These are phyloP conservation scores for Pseudozyma thailandica DNA, from an alignment of 1,284 basidiomycete species.

Conservation along the genomic window DNA sequence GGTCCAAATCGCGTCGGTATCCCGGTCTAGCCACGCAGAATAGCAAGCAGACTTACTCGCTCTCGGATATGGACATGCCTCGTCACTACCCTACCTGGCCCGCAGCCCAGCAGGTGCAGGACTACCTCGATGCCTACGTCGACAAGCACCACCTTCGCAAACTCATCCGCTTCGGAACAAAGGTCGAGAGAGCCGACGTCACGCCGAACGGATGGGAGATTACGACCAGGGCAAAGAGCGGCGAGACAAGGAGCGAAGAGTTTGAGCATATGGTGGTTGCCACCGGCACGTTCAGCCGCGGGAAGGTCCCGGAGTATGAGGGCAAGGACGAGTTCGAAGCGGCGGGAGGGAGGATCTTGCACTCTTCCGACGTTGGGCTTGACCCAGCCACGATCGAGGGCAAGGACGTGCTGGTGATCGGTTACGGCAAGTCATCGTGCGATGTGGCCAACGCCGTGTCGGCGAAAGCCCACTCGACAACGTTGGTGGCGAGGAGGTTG, in stretches of 20 bases:
- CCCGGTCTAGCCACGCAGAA: constrained; percentile 59
- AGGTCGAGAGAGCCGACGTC: constrained; percentile 34
- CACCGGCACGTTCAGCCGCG: constrained; percentile 54
- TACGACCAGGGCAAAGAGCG: constrained; percentile 10
- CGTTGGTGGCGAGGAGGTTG: constrained; percentile 53
- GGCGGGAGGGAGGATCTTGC: constrained; percentile 50
- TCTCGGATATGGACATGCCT: constrained; percentile 59
- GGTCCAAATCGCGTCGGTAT: constrained; percentile 50
- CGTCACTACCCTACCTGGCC: constrained; percentile 57
- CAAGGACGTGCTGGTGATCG: constrained; percentile 54
- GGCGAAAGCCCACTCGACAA: constrained; percentile 31
- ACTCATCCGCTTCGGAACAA: constrained; percentile 40
- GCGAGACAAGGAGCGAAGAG: not conserved
- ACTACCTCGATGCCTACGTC: constrained; percentile 49
- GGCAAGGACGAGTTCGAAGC: constrained; percentile 41
- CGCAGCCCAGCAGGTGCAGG: constrained; percentile 54
- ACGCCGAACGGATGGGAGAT: constrained; percentile 24
- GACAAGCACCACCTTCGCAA: constrained; percentile 45
- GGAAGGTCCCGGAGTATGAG: constrained; percentile 51
- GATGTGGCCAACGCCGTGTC: constrained; percentile 57
- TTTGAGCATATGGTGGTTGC: constrained; percentile 49
- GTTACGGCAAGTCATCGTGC: constrained; percentile 60
- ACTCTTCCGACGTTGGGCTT: constrained; percentile 45
- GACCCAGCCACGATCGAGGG: constrained; percentile 29
- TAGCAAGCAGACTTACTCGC: constrained; percentile 58